phyloP scores from a whole-genome alignment of 352 stramenopile genomes.

The Pythium volutum region DNA sequence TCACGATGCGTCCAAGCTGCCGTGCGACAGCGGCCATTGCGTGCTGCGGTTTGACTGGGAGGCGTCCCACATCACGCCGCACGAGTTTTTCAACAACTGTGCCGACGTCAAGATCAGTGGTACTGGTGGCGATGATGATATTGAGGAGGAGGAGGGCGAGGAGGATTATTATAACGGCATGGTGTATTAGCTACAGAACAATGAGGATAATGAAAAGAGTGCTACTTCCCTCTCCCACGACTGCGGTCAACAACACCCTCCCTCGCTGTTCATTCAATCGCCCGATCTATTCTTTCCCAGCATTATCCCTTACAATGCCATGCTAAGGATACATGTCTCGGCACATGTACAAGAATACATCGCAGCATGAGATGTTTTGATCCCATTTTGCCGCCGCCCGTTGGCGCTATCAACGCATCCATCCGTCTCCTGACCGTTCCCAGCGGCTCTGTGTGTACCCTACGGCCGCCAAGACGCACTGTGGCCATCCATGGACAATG shows the following conservation, averaged over 20 bases:
- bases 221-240: no score
- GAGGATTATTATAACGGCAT: no score
- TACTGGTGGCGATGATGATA: not conserved
- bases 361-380: not conserved
- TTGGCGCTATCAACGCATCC: not conserved
- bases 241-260: no score
- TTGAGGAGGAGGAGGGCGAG: no score
- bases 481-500: constrained; percentile 5
- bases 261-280: not conserved
- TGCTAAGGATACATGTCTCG: constrained; percentile 1
- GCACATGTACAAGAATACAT: not conserved
- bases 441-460: not conserved
- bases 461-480: not conserved
- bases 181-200: no score
- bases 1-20: constrained; percentile 15
- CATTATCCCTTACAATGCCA: not conserved
- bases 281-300: not conserved
- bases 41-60: constrained; percentile 25
- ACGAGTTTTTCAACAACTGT: constrained; percentile 29
- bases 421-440: not conserved
- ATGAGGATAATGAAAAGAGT: no score
- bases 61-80: constrained; percentile 19
- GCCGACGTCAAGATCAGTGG: constrained; percentile 21
- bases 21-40: constrained; percentile 26
- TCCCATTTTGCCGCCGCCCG: not conserved